These are phyloP conservation scores for Cercophora samala DNA, from an alignment of 495 filamentous ascomycete genomes.

Conservation along the genomic window DNA sequence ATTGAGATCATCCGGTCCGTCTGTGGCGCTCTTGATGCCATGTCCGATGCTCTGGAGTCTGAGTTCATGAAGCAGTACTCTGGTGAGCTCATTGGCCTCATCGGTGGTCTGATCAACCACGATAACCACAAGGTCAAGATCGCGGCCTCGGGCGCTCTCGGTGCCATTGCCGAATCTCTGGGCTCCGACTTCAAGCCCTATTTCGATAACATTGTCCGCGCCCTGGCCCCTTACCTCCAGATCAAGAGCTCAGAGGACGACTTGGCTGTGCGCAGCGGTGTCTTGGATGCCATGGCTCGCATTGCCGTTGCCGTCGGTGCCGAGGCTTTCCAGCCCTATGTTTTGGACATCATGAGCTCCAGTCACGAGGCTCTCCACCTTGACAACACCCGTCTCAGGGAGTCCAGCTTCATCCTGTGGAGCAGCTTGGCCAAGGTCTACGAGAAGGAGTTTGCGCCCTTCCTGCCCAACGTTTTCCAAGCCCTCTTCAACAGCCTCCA, in stretches of 20 bases:
- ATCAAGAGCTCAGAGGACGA: slow-evolving; percentile 89
- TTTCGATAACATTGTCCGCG: slow-evolving; percentile 83
- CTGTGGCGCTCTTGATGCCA: slow-evolving; percentile 85
- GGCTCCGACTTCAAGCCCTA: slow-evolving; percentile 82
- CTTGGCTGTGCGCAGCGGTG: slow-evolving; percentile 81
- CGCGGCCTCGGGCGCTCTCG: slow-evolving; percentile 82
- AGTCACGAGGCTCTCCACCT: slow-evolving; percentile 90
- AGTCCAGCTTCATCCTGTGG: slow-evolving; percentile 97
- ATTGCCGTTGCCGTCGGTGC: slow-evolving; percentile 87
- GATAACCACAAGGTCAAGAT: slow-evolving; percentile 86
- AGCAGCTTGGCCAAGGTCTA: slow-evolving; percentile 92
- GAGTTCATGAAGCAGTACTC: slow-evolving; percentile 80
- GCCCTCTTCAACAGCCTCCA: slow-evolving; percentile 81
- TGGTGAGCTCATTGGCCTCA: slow-evolving; percentile 72
- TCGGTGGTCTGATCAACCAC: slow-evolving; percentile 75
- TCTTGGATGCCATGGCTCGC: slow-evolving; percentile 87
- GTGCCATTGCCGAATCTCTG: slow-evolving; percentile 80
- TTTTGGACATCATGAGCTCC: slow-evolving; percentile 80
- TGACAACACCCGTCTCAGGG: slow-evolving; percentile 81
- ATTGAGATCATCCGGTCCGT: slow-evolving; percentile 82
- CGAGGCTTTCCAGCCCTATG: slow-evolving; percentile 83
- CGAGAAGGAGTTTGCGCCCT: slow-evolving; percentile 80
- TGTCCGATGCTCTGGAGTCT: slow-evolving; percentile 84
- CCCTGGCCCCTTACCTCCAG: slow-evolving; percentile 73
- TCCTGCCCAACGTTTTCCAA: slow-evolving; percentile 80